phyloP scores from a whole-genome alignment of 441 rosid genomes.

The Pelargonium citronellum region DNA sequence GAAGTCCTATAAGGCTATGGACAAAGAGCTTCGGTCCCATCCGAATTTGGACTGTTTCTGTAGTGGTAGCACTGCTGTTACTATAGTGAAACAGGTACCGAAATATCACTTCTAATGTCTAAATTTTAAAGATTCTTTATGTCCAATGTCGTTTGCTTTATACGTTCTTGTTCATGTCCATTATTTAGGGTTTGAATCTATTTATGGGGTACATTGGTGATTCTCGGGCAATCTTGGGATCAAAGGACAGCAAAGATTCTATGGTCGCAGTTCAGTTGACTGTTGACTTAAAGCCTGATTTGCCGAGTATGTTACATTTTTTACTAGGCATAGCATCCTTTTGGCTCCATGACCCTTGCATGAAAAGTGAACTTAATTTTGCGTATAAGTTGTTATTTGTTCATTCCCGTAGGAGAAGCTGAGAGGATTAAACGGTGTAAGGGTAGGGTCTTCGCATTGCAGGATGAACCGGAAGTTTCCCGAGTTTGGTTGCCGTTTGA shows the following conservation, averaged over 20 bases:
- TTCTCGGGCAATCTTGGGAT: conserved; percentile 90
- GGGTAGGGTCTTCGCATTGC: conserved; percentile 92
- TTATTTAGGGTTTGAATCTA: conserved; percentile 60
- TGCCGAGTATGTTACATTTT: conserved; percentile 59
- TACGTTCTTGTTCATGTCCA: conserved; percentile 16
- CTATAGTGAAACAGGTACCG: conserved; percentile 74
- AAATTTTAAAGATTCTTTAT: too few relatives aligned
- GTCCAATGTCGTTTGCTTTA: conserved; percentile 1
- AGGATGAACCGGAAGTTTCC: conserved; percentile 94
- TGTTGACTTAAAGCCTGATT: conserved; percentile 89
- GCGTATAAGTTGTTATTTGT: conserved; percentile 5
- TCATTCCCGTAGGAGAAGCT: conserved; percentile 61
- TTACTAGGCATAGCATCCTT: not conserved
- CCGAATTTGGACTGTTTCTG: conserved; percentile 91
- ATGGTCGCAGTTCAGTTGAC: conserved; percentile 83
- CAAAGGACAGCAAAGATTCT: conserved; percentile 63
- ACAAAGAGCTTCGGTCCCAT: conserved; percentile 79
- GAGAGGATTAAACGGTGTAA: conserved; percentile 89
- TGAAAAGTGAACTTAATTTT: conserved; percentile 5
- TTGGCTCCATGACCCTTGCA: not conserved
- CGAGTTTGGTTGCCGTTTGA: conserved; percentile 98
- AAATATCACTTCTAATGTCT: too few relatives aligned
- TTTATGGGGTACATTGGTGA: conserved; percentile 93
- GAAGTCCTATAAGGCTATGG: conserved; percentile 90
- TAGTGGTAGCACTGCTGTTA: conserved; percentile 94